phyloP scores from a whole-genome alignment of 2,329 filamentous ascomycete species.

The Helminthosporium solani region DNA sequence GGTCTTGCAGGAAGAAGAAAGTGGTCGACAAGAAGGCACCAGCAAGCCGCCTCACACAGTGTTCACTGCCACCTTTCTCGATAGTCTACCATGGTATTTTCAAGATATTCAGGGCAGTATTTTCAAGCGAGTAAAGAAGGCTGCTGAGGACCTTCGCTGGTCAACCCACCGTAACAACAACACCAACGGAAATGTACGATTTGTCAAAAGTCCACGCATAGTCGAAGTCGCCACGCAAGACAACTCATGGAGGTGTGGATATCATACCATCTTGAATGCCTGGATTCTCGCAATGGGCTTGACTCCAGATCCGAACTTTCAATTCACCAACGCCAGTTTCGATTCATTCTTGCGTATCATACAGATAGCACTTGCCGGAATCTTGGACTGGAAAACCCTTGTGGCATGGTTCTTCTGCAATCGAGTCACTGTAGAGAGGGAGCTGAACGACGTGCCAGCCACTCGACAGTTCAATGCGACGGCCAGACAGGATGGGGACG shows the following conservation, averaged over 20 bases:
- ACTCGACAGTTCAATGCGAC: not conserved
- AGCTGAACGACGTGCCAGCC: not conserved
- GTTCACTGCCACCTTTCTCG: too few species aligned
- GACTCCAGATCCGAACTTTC: not conserved
- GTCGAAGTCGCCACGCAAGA: slow-evolving; percentile 4
- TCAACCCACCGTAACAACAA: too few species aligned
- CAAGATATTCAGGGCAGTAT: too few species aligned
- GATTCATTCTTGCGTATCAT: slow-evolving; percentile 1
- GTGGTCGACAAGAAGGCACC: too few species aligned
- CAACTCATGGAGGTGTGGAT: slow-evolving; percentile 10
- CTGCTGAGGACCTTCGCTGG: too few species aligned
- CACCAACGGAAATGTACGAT: too few species aligned
- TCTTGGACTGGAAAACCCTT: slow-evolving; percentile 14
- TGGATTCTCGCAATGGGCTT: slow-evolving; percentile 31
- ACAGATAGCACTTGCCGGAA: slow-evolving; percentile 4
- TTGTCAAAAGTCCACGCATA: too few species aligned
- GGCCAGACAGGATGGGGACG: too few species aligned
- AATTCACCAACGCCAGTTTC: not conserved
- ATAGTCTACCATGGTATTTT: too few species aligned
- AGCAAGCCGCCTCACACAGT: too few species aligned
- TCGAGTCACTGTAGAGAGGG: not conserved
- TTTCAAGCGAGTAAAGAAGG: too few species aligned
- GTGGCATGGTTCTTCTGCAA: slow-evolving; percentile 8
- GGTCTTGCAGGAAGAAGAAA: too few species aligned
- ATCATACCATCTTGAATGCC: slow-evolving; percentile 24